phyloP scores from a whole-genome alignment of 163 green algal genomes.

The Volvox carteri region DNA sequence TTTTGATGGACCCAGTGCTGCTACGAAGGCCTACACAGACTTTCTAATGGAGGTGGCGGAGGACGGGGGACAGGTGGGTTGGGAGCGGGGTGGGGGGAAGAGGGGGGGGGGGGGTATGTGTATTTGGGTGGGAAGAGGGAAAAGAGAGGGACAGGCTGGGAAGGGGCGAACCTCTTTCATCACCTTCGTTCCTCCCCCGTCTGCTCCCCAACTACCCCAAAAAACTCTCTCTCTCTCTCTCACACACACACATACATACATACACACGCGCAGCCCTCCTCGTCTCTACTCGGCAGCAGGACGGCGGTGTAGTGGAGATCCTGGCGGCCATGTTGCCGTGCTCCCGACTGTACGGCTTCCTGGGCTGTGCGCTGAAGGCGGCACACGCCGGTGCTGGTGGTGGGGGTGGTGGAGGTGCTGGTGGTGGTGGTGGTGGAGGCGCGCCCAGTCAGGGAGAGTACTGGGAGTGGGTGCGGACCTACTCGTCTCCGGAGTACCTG shows the following conservation, averaged over 20 bases:
- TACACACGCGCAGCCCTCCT: background rate
- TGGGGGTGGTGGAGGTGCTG: background rate
- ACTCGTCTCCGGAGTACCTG: conserved; percentile 67
- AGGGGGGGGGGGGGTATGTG: background rate
- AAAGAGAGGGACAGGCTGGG: background rate
- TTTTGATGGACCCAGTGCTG: conserved; percentile 17
- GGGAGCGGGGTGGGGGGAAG: background rate
- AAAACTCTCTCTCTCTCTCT: too few species aligned
- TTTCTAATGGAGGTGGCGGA: conserved; percentile 74
- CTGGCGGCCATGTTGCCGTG: conserved; percentile 81
- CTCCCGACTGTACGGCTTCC: conserved; percentile 78
- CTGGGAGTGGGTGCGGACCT: conserved; percentile 69
- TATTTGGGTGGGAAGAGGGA: background rate
- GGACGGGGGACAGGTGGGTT: conserved; percentile 36
- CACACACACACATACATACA: background rate
- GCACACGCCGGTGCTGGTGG: background rate
- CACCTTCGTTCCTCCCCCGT: background rate
- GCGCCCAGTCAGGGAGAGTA: conserved; percentile 7
- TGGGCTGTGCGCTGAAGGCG: conserved; percentile 71
- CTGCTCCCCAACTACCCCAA: too few species aligned
- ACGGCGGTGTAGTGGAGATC: conserved; percentile 63
- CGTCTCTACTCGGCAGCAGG: background rate
- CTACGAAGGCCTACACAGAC: conserved; percentile 68
- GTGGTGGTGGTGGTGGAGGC: background rate
- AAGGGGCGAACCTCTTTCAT: background rate